Base-by-base conservation (phyloP, 805 yeast genomes). In the Wickerhamiella azymoides region DNA sequence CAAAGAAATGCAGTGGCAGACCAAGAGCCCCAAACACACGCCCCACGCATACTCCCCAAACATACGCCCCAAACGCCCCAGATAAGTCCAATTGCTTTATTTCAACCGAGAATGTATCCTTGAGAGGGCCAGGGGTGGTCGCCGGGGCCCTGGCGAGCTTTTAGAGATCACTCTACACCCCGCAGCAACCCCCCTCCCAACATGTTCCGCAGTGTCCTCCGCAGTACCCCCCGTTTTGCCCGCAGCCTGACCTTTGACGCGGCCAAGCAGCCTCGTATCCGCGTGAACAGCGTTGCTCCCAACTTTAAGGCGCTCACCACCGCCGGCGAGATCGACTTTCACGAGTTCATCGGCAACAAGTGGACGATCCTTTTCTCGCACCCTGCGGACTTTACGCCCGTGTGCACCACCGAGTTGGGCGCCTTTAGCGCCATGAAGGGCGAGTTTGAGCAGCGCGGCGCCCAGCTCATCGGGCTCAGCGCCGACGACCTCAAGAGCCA, bases 381-480 rank as follows among this genome's bases (percentile, higher is more conserved):
- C 66, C 96, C 96, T 51, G 95, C 86, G 47, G 96, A 86, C 65
- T 88, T 84, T 73, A 86, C 96, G 16, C 96, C 96, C 40, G 95
- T 86, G 47, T 86, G 96, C 67, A 88, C 96, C 59, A 86, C 96
- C 47, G 96, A 86, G 70, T 73, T 86, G 61, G 95, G 96, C 55
- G 95, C 94, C 17, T 88, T 86, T 59, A 86, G 95, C 52, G 74
- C 78, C 57, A 75, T 85, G 67, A 83, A 84, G 70, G 84, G 86
- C 46, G 95, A 86, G 65, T 86, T 86, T 59, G 77, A 79, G 60
- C 71, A 80, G 67, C 78, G 96, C 72, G 76, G 77, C 61, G 83
- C 80, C 62, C 85, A 86, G 71, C 73, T 86, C 65, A 81, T 86
- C 65, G 96, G 96, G 52, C 71, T 86, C 56, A 82, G 94, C 46